A percentile compares a stretch with the other conserved stretches of the same genome.
These are phyloP conservation scores for Ceraceosorus bombacis DNA, from an alignment of 1,284 basidiomycete species.

Conservation along the genomic window DNA sequence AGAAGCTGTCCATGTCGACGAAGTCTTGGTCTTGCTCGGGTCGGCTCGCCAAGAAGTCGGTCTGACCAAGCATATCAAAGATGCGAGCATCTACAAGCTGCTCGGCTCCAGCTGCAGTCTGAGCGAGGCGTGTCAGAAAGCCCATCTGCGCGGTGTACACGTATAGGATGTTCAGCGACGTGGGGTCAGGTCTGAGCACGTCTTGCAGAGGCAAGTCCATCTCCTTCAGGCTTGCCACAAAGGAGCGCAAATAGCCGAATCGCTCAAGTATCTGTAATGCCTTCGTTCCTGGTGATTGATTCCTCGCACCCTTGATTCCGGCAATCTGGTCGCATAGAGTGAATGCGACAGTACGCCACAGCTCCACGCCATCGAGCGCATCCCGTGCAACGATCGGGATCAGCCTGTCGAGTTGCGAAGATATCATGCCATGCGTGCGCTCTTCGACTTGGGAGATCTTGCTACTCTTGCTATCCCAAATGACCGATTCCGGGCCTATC, in stretches of 20 bases:
- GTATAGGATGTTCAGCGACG: conserved; percentile 85
- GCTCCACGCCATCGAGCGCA: conserved; percentile 85
- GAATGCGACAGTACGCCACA: conserved; percentile 92
- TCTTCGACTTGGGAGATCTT: conserved; percentile 54
- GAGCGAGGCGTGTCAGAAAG: conserved; percentile 72
- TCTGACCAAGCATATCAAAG: conserved; percentile 70
- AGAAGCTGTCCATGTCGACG: conserved; percentile 73
- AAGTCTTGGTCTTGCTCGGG: conserved; percentile 73
- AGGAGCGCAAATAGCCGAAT: conserved; percentile 73
- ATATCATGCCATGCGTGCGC: conserved; percentile 57
- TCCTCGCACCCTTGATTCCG: conserved; percentile 24
- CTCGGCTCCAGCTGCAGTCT: conserved; percentile 74
- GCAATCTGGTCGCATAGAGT: conserved; percentile 72
- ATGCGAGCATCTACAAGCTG: conserved; percentile 71
- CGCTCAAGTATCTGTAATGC: conserved; percentile 62
- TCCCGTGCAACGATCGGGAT: conserved; percentile 74
- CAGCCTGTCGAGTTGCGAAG: conserved; percentile 61
- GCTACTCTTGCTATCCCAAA: conserved; percentile 10
- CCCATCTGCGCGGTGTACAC: conserved; percentile 93
- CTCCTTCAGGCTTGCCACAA: conserved; percentile 76
- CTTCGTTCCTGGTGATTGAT: background rate
- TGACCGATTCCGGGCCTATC: conserved; percentile 21
- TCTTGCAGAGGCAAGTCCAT: conserved; percentile 69
- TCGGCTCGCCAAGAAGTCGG: conserved; percentile 74
- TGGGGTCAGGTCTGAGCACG: conserved; percentile 78